Conservation (phyloP, 1,284 basidiomycete species). For the Trichosporon asahii region DNA sequence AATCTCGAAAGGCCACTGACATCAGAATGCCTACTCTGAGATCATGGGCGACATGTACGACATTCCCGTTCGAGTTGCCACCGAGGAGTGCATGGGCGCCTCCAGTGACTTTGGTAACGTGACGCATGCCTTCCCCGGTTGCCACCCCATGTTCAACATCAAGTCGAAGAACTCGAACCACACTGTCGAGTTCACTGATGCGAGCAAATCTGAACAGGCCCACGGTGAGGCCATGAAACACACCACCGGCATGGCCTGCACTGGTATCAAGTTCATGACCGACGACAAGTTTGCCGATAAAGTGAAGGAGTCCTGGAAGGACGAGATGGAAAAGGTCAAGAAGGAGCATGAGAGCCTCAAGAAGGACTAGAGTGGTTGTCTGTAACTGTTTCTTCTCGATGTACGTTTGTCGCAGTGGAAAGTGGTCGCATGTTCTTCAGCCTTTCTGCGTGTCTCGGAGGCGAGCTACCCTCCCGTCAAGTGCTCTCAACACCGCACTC, state of each 20-base stretch:
- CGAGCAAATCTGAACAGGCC: constrained; percentile 21
- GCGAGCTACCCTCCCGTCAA: too few species aligned
- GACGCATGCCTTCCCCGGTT: constrained; percentile 43
- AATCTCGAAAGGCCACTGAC: not conserved
- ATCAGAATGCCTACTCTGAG: not conserved
- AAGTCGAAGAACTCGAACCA: constrained; percentile 20
- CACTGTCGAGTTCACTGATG: constrained; percentile 26
- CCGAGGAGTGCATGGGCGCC: constrained; percentile 13
- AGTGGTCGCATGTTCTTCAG: too few species aligned
- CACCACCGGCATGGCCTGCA: constrained; percentile 38
- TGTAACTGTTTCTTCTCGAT: too few species aligned
- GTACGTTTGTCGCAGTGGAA: too few species aligned
- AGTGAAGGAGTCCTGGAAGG: not conserved
- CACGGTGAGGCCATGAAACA: constrained; percentile 39
- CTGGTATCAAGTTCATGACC: constrained; percentile 33
- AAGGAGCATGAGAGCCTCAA: not conserved
- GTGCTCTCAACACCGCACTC: too few species aligned
- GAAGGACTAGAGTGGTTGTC: not conserved
- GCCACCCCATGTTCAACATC: constrained; percentile 27
- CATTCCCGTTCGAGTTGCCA: constrained; percentile 64
- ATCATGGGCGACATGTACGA: not conserved
- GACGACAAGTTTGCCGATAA: constrained; percentile 35
- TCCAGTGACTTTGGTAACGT: constrained; percentile 22
- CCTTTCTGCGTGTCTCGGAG: too few species aligned
- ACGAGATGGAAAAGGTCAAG: constrained; percentile 10